Evolutionary conservation across 805 yeast genomes (phyloP), one percentile per base, ranked within the genome.

Genomic region (Ogataea thermomethanolica): DNA sequence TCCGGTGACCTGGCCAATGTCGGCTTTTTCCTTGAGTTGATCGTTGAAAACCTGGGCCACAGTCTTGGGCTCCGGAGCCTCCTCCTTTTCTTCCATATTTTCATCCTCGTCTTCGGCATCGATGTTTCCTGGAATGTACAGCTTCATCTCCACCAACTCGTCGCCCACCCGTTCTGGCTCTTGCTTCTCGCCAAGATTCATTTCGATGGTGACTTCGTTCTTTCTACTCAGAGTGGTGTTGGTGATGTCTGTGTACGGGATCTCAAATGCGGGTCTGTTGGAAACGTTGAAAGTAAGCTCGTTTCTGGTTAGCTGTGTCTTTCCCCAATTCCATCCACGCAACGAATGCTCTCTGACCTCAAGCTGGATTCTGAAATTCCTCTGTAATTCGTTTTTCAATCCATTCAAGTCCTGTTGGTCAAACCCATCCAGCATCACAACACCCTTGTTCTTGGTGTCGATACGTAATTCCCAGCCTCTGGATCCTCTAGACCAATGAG

Each of bases 271-370:
- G 3, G 99, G 98, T 55, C 85, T 82, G 51, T 88, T 88, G 56
- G 85, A 85, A 15, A 90, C 81, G 43, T 81, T 79, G 65, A 93
- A 90, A 22, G 87, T 78, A 61, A 93, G 70, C 62, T 93, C 99
- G 53, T 88, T 86, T 61, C 96, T 78, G 14, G 95, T 96, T 59
- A 93, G 77, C 60, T 90, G 96, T 11, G 91, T 73, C 49, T 83
- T 80, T 39, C 99, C 99, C 99, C 99, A 93, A 65, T 93, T 93
- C 99, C 99, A 93, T 24, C 99, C 99, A 67, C 96, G 78, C 49
- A 93, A 69, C 4, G 96, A 84, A 64, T 93, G 99, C 55, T 91
- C 98, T 54, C 74, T 79, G 47, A 76, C 82, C 53, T 93, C 98
- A 43, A 93, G 71, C 41, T 76, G 76, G 30, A 86, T 69, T 38